phyloP scores from a whole-genome alignment of 805 yeast species.

The Priceomyces melissophilus region DNA sequence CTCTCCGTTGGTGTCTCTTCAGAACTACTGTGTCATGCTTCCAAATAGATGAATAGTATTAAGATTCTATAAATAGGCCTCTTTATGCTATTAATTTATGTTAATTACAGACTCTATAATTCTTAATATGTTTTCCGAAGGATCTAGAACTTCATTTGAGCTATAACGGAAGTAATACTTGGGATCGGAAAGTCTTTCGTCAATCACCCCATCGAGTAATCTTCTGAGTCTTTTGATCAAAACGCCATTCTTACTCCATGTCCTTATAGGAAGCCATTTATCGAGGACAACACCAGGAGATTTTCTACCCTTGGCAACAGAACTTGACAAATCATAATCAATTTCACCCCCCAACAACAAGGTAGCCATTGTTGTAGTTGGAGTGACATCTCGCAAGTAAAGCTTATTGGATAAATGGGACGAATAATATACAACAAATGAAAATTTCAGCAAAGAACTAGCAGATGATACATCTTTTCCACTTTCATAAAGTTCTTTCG shows the following conservation, averaged over 20 bases:
- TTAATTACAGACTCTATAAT: conserved; percentile 16
- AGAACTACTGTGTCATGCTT: too few relatives aligned
- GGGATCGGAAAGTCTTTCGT: conserved; percentile 48
- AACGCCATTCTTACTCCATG: conserved; percentile 95
- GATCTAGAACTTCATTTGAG: conserved; percentile 10
- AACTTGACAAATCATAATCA: conserved; percentile 48
- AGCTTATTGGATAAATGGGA: conserved; percentile 65
- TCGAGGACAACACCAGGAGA: conserved; percentile 86
- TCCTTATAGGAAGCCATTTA: conserved; percentile 83
- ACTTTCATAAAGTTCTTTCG: conserved; percentile 34
- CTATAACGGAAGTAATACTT: conserved; percentile 7
- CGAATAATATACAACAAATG: conserved; percentile 61
- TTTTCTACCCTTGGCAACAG: conserved; percentile 42
- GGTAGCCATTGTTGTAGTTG: conserved; percentile 67
- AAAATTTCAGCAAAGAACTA: conserved; percentile 38
- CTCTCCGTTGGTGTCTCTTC: too few relatives aligned
- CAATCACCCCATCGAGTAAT: conserved; percentile 66
- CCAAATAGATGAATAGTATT: too few relatives aligned
- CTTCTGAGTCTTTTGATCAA: conserved; percentile 66
- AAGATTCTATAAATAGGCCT: too few relatives aligned
- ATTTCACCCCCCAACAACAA: conserved; percentile 80
- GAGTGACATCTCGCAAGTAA: conserved; percentile 74
- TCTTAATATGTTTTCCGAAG: conserved; percentile 11
- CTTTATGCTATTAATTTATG: conserved; percentile 1
- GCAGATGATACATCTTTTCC: conserved; percentile 34